Conservation (phyloP, 768 basidiomycete species). For the Pulveroboletus sp. region DNA sequence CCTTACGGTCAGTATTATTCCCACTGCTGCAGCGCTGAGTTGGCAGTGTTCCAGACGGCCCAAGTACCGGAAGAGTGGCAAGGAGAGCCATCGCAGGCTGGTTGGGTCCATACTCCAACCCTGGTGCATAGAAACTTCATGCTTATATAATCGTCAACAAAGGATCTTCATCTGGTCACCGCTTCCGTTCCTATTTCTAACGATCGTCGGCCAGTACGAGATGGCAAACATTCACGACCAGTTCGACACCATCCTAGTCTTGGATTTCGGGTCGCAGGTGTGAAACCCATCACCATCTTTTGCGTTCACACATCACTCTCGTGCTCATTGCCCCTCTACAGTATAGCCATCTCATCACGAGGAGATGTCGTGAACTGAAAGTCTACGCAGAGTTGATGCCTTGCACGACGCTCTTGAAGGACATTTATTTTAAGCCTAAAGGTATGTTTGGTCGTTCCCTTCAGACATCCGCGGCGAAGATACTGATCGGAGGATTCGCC, state of each 20-base stretch:
- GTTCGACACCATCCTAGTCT: conserved; percentile 92
- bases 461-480: neutral
- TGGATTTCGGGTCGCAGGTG: conserved; percentile 98
- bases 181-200: too few species aligned
- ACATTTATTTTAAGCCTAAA: conserved; percentile 91
- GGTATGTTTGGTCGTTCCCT: conserved; percentile 43
- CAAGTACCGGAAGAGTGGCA: too few species aligned
- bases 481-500: neutral
- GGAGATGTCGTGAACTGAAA: conserved; percentile 95
- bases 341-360: conserved; percentile 97
- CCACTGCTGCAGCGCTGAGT: too few species aligned
- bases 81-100: too few species aligned
- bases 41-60: too few species aligned
- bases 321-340: conserved; percentile 26
- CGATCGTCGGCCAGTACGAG: neutral
- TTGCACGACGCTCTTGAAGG: conserved; percentile 85
- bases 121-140: too few species aligned
- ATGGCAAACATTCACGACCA: conserved; percentile 92
- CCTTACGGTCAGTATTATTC: too few species aligned
- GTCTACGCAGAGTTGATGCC: conserved; percentile 98
- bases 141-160: too few species aligned
- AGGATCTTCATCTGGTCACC: too few species aligned
- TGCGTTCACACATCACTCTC: conserved; percentile 6
- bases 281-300: conserved; percentile 14
- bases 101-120: too few species aligned